Evolutionary conservation across 1,139 yeast genomes (phyloP).

Genomic region (Diutina rugosa): DNA sequence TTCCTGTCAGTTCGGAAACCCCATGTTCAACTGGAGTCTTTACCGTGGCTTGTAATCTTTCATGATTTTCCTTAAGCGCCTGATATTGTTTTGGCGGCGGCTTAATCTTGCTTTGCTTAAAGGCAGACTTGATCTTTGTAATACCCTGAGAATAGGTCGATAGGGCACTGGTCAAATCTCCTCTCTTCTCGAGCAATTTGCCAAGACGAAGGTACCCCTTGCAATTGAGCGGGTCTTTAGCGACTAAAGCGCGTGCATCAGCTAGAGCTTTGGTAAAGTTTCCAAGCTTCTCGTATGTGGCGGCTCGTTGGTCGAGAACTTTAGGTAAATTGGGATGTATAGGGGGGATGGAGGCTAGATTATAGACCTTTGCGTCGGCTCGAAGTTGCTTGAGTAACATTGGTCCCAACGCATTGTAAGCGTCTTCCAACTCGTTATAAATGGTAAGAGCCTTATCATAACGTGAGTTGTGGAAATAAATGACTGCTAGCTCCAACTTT

Average conservation of each 20-base stretch:
- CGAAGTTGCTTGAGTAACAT: neutral
- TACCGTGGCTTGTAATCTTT: neutral
- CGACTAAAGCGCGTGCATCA: neutral
- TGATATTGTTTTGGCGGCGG: neutral
- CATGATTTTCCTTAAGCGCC: neutral
- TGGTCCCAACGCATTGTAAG: neutral
- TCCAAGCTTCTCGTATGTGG: neutral
- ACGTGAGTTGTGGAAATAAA: neutral
- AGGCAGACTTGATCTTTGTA: neutral
- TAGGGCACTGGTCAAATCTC: neutral
- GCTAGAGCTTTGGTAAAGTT: neutral
- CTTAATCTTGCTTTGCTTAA: neutral
- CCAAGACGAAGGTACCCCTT: neutral
- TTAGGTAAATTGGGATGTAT: neutral
- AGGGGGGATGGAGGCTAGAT: neutral
- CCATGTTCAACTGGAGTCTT: neutral
- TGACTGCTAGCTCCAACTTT: neutral
- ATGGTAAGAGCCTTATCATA: neutral
- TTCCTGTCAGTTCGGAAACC: neutral
- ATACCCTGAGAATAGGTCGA: neutral
- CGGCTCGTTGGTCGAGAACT: neutral
- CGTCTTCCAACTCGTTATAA: neutral
- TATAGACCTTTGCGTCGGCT: neutral
- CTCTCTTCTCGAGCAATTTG: neutral
- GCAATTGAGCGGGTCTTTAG: neutral